Conservation (phyloP, 345 rosid genomes). For the Lepidium aucheri region DNA sequence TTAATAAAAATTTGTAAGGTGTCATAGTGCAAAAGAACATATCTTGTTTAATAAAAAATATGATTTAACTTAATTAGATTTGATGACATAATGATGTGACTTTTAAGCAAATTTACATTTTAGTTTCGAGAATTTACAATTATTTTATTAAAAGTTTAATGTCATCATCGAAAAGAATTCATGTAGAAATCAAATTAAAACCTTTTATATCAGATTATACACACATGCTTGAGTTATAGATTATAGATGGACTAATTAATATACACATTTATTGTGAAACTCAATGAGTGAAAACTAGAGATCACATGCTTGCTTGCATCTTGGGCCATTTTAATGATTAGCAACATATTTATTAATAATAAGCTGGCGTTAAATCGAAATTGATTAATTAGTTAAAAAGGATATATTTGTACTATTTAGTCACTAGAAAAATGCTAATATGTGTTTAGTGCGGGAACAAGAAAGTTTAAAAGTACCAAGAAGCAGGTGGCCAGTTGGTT, state of each 20-base stretch:
- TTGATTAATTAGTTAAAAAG: not conserved
- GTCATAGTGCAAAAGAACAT: too few species aligned
- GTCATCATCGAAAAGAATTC: too few species aligned
- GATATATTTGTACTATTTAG: not conserved
- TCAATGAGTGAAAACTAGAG: not conserved
- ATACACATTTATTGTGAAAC: constrained; percentile 3
- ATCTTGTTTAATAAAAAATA: too few species aligned
- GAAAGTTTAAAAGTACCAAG: not conserved
- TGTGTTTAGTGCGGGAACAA: not conserved
- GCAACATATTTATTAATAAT: not conserved
- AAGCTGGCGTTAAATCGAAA: not conserved
- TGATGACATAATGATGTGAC: too few species aligned
- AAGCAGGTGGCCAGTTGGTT: too few species aligned
- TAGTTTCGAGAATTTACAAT: too few species aligned
- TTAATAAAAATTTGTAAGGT: too few species aligned
- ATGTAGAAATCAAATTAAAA: too few species aligned
- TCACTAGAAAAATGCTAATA: not conserved
- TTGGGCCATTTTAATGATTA: constrained; percentile 1
- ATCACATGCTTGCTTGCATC: constrained; percentile 25
- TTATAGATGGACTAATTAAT: not conserved
- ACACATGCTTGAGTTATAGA: not conserved
- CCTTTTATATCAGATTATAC: too few species aligned
- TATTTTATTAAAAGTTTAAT: too few species aligned
- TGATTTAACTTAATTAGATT: too few species aligned
- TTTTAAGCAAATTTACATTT: too few species aligned